Evolutionary conservation across 1,284 basidiomycete species (phyloP).

Genomic region (Leccinum fallax): DNA sequence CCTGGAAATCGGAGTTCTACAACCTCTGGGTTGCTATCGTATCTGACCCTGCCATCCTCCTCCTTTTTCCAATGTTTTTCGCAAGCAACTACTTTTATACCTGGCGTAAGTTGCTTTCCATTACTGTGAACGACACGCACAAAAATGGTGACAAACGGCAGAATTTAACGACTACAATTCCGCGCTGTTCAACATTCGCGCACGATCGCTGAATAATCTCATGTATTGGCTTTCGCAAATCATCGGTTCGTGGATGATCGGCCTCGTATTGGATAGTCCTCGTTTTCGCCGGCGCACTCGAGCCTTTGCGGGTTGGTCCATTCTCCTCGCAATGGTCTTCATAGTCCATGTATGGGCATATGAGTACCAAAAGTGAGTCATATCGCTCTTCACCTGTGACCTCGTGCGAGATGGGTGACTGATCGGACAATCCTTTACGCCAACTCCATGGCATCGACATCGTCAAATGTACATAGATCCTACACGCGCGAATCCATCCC

Average conservation of each 20-base stretch:
- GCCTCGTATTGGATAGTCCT: constrained; percentile 44
- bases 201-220: constrained; percentile 39
- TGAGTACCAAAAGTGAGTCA: constrained; percentile 51
- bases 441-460: neutral
- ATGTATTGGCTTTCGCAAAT: constrained; percentile 43
- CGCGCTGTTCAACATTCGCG: constrained; percentile 42
- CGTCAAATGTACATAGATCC: constrained; percentile 3
- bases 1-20: constrained; percentile 39
- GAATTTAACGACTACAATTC: constrained; percentile 43
- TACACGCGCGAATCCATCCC: constrained; percentile 21
- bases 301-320: constrained; percentile 49
- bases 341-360: constrained; percentile 53
- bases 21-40: constrained; percentile 36
- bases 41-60: constrained; percentile 38
- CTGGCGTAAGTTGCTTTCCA: constrained; percentile 32
- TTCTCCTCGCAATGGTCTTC: constrained; percentile 49
- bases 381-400: neutral
- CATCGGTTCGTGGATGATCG: constrained; percentile 40
- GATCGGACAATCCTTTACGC: neutral
- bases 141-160: neutral
- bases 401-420: neutral
- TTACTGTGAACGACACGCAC: neutral
- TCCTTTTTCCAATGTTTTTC: constrained; percentile 43
- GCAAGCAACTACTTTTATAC: constrained; percentile 42
- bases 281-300: constrained; percentile 45